These are phyloP conservation scores for Syzygium grande DNA, from an alignment of 345 rosid species.

Conservation along the genomic window DNA sequence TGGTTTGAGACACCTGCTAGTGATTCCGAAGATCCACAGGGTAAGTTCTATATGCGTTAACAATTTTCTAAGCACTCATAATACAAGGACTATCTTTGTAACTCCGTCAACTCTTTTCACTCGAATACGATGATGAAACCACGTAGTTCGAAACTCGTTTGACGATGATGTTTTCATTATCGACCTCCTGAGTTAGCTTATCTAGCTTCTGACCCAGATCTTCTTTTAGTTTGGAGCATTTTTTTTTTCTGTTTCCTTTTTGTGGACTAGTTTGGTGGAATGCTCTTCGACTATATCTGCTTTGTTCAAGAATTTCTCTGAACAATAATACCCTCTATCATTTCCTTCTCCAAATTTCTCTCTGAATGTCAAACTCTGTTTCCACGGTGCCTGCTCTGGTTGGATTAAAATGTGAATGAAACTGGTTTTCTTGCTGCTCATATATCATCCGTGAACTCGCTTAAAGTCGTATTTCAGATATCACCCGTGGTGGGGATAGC, in stretches of 20 bases:
- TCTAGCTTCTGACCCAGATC: not conserved
- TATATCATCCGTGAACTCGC: not conserved
- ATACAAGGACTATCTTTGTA: not conserved
- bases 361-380: not conserved
- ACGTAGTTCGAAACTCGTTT: not conserved
- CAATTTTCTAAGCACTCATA: not conserved
- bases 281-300: not conserved
- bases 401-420: not conserved
- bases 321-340: not conserved
- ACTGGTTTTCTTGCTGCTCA: not conserved
- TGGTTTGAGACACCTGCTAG: conserved; percentile 78
- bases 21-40: conserved; percentile 56
- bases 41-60: conserved; percentile 25
- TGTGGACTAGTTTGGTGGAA: not conserved
- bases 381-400: not conserved
- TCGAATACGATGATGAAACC: not conserved
- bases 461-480: conserved; percentile 31
- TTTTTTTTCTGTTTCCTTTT: not conserved
- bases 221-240: not conserved
- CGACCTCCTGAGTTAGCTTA: not conserved
- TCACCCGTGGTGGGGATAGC: conserved; percentile 74
- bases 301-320: not conserved
- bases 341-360: not conserved
- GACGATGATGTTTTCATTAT: not conserved
- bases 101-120: not conserved